Evolutionary conservation across 495 filamentous ascomycete species (phyloP).

Genomic region (Penicillium crystallinum): DNA sequence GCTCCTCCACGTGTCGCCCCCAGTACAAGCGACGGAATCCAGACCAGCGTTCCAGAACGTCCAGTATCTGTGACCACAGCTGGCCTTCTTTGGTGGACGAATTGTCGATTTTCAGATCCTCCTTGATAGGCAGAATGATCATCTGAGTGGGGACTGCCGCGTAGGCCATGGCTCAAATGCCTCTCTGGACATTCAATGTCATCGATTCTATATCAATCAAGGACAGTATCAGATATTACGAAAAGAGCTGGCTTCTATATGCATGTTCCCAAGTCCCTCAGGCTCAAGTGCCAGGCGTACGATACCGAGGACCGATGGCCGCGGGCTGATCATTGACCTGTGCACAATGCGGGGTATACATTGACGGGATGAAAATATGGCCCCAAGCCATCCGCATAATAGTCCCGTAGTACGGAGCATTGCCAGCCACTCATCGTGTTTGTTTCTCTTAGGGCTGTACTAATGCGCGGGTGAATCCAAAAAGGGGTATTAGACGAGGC

Average conservation of each 20-base stretch:
- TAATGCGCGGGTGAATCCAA: neutral
- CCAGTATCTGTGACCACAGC: conserved; percentile 15
- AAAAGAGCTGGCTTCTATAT: neutral
- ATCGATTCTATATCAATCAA: neutral
- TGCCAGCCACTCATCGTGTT: neutral
- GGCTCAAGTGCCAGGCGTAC: neutral
- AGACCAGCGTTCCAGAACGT: conserved; percentile 14
- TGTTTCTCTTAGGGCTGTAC: neutral
- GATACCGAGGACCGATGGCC: conserved; percentile 11
- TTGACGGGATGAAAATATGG: neutral
- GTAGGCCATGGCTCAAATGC: conserved; percentile 11
- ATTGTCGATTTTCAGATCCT: conserved; percentile 13
- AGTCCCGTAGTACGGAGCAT: neutral
- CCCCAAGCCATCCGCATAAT: neutral
- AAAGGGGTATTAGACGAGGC: neutral
- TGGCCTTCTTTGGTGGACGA: conserved; percentile 13
- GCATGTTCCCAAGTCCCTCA: neutral
- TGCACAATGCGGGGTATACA: conserved; percentile 19
- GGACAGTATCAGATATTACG: neutral
- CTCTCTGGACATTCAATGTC: neutral
- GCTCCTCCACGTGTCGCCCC: conserved; percentile 20
- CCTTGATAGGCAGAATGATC: conserved; percentile 23
- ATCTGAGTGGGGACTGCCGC: conserved; percentile 26
- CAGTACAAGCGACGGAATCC: conserved; percentile 18
- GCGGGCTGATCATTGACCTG: conserved; percentile 9